Conservation (phyloP, 1,284 basidiomycete species). For the Cystobasidium pallidum region DNA sequence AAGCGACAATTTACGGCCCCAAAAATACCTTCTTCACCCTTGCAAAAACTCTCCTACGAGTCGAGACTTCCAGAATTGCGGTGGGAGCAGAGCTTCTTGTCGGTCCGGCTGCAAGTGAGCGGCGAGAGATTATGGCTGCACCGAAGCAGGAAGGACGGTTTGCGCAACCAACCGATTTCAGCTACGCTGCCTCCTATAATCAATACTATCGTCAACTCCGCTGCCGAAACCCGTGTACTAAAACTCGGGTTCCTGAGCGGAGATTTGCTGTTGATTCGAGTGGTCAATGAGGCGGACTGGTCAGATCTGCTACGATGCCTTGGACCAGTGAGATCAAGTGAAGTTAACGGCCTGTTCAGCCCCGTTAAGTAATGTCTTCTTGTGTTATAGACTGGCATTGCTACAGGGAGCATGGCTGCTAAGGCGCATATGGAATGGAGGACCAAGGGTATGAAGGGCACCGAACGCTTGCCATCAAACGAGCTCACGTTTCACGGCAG, state of each 20-base stretch:
- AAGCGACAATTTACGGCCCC: background rate
- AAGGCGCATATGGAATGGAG: background rate
- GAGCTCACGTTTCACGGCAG: background rate
- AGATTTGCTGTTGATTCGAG: background rate
- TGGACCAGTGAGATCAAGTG: conserved; percentile 10
- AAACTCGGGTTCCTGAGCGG: conserved; percentile 18
- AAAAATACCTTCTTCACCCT: background rate
- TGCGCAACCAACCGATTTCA: no score
- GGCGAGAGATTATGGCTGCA: background rate
- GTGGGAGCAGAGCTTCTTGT: background rate
- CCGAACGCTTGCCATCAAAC: background rate
- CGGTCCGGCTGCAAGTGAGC: background rate
- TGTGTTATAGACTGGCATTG: background rate
- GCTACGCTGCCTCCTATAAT: conserved; percentile 6
- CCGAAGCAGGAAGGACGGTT: background rate
- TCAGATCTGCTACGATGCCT: conserved; percentile 15
- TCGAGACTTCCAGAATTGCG: background rate
- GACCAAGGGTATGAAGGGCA: background rate
- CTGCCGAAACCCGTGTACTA: background rate
- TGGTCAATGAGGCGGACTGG: conserved; percentile 10
- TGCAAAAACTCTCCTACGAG: background rate
- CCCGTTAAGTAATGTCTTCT: background rate
- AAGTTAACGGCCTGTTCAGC: no score
- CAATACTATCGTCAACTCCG: background rate
- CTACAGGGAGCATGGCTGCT: background rate